Evolutionary conservation across 2,329 filamentous ascomycete species (phyloP).

Genomic region (Colletotrichum aenigma): DNA sequence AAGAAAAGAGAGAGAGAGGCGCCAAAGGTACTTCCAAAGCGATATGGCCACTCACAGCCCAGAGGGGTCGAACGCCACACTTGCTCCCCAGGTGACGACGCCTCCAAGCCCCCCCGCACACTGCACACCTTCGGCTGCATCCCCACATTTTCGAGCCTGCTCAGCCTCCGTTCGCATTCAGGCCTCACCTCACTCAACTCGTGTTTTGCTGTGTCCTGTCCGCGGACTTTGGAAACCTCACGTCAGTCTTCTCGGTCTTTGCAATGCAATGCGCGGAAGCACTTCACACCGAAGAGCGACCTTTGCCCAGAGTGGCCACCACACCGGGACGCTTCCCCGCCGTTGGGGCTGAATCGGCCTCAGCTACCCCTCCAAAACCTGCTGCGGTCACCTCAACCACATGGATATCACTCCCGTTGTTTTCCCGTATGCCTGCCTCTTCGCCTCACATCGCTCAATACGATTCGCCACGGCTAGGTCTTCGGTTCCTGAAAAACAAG

Average conservation of each 20-base stretch:
- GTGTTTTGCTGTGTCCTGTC: not conserved
- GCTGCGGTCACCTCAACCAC: not conserved
- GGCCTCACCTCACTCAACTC: not conserved
- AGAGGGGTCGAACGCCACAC: constrained; percentile 7
- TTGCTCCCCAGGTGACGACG: constrained; percentile 11
- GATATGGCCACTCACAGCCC: not conserved
- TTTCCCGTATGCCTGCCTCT: not conserved
- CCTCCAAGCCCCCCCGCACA: not conserved
- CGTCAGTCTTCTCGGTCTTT: not conserved
- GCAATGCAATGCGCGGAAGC: not conserved
- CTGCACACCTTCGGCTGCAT: not conserved
- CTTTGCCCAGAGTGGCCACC: not conserved
- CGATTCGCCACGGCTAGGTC: not conserved
- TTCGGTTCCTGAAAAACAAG: not conserved
- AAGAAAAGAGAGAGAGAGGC: not conserved
- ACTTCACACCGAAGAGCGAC: not conserved
- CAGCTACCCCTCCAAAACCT: not conserved
- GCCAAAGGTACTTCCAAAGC: not conserved
- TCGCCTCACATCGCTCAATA: not conserved
- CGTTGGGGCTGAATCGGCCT: constrained; percentile 17
- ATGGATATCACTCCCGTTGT: not conserved
- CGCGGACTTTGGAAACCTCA: not conserved
- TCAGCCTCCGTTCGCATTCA: constrained; percentile 12
- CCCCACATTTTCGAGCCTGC: not conserved
- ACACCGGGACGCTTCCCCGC: not conserved